Percentiles rank a stretch among this genome's conserved stretches.
Conservation (phyloP, 305 asterid genomes). For the Nicotiana rustica region DNA sequence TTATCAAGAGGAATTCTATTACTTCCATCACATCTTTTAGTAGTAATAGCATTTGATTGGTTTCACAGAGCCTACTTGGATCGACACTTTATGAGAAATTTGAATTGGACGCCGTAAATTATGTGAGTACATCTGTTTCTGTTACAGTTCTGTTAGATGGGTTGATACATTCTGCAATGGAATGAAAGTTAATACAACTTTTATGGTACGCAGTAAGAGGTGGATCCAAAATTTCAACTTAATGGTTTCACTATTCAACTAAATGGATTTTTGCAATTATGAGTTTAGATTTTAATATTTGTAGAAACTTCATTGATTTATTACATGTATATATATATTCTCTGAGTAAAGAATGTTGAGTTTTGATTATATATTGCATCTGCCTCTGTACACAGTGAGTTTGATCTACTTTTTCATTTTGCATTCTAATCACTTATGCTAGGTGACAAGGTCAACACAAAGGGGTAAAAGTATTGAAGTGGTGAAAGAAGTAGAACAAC, state of each 20-base stretch:
- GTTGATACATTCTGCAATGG: constrained; percentile 4
- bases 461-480: constrained; percentile 53
- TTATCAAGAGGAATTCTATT: background rate
- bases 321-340: too few relatives aligned
- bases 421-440: constrained; percentile 1
- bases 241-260: background rate
- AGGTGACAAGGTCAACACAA: constrained; percentile 29
- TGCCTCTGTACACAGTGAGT: background rate
- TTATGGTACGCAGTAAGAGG: background rate
- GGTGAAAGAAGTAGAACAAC: constrained; percentile 47
- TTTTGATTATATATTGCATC: constrained; percentile 5
- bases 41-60: constrained; percentile 23
- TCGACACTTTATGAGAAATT: constrained; percentile 1
- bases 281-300: too few relatives aligned
- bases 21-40: background rate
- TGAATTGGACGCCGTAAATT: constrained; percentile 23
- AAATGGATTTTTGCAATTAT: too few relatives aligned
- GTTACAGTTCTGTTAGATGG: background rate
- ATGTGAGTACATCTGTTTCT: constrained; percentile 26
- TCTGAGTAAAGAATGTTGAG: background rate
- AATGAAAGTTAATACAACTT: background rate
- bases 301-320: too few relatives aligned
- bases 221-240: background rate
- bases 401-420: background rate
- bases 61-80: constrained; percentile 34